A percentile compares a stretch with the other conserved stretches of the same genome.
Conservation (phyloP, 225 moss, liverwort and hornwort species). For the Takakia lepidozioides region DNA sequence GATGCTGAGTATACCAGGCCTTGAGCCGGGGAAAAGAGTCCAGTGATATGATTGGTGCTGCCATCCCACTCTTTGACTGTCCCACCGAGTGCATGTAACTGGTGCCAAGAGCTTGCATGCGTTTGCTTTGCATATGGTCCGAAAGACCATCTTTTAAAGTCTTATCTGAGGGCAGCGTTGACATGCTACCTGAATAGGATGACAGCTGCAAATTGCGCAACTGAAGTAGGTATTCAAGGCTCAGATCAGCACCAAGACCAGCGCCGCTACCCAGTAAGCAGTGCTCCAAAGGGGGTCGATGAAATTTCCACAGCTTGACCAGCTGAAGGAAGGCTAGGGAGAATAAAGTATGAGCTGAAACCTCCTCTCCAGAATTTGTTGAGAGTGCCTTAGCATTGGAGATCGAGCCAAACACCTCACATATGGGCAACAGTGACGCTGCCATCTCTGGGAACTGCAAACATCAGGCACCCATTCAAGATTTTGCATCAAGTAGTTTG, state of each 20-base stretch:
- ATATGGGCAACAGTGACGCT: conserved; percentile 78
- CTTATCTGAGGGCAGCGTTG: conserved; percentile 36
- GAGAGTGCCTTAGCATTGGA: conserved; percentile 51
- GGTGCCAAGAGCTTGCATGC: conserved; percentile 55
- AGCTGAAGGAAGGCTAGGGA: conserved; percentile 70
- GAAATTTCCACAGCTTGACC: conserved; percentile 90
- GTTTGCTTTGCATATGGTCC: conserved; percentile 42
- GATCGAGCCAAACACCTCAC: conserved; percentile 85
- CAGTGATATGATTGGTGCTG: conserved; percentile 33
- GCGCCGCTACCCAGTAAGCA: conserved; percentile 88
- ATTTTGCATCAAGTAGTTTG: too few species aligned
- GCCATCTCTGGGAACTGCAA: conserved; percentile 90
- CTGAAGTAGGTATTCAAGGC: conserved; percentile 93
- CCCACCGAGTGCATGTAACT: conserved; percentile 42
- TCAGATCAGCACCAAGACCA: conserved; percentile 83
- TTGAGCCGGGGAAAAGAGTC: conserved; percentile 75
- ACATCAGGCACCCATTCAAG: too few species aligned
- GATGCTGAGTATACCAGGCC: conserved; percentile 86
- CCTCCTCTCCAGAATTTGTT: conserved; percentile 58
- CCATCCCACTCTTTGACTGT: conserved; percentile 31
- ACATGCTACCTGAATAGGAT: conserved; percentile 15
- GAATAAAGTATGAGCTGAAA: conserved; percentile 62
- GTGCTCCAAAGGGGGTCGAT: conserved; percentile 86
- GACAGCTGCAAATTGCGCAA: conserved; percentile 60
- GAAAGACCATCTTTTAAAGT: conserved; percentile 17